Percentiles rank a stretch among this genome's conserved stretches.
Evolutionary conservation across 2,329 filamentous ascomycete species (phyloP).

Genomic region (Fusarium neocosmosporiellum): DNA sequence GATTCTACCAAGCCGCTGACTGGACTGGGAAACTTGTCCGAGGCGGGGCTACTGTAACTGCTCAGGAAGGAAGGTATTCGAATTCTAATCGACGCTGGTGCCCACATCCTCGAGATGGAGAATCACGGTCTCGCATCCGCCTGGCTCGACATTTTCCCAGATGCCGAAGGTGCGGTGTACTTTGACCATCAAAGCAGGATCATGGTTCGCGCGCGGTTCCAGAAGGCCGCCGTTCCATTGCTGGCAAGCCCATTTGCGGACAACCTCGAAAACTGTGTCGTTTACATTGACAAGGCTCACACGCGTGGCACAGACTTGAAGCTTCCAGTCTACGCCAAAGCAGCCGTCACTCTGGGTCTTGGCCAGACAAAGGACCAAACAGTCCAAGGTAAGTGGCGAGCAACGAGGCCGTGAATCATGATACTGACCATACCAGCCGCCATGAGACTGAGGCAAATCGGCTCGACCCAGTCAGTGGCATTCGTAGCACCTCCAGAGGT

Average conservation of each 20-base stretch:
- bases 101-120: slow-evolving; percentile 70
- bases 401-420: rapidly evolving
- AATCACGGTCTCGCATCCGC: slow-evolving; percentile 60
- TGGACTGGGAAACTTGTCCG: slow-evolving; percentile 48
- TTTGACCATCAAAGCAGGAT: slow-evolving; percentile 54
- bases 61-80: slow-evolving; percentile 50
- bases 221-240: slow-evolving; percentile 60
- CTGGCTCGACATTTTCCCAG: slow-evolving; percentile 61
- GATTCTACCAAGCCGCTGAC: slow-evolving; percentile 52
- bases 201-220: slow-evolving; percentile 34
- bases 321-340: slow-evolving; percentile 58
- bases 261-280: slow-evolving; percentile 61
- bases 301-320: slow-evolving; percentile 71
- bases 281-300: slow-evolving; percentile 71
- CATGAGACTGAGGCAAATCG: slow-evolving; percentile 72
- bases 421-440: slow-evolving; percentile 58
- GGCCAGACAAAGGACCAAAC: slow-evolving; percentile 70
- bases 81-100: slow-evolving; percentile 73
- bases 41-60: slow-evolving; percentile 5
- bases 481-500: slow-evolving; percentile 71
- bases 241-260: slow-evolving; percentile 66
- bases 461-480: slow-evolving; percentile 63
- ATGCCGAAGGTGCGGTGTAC: slow-evolving; percentile 62
- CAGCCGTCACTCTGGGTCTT: slow-evolving; percentile 66
- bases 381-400: slow-evolving; percentile 64